Base-by-base conservation (phyloP, 768 basidiomycete species). In the Botryobasidium botryosum region DNA sequence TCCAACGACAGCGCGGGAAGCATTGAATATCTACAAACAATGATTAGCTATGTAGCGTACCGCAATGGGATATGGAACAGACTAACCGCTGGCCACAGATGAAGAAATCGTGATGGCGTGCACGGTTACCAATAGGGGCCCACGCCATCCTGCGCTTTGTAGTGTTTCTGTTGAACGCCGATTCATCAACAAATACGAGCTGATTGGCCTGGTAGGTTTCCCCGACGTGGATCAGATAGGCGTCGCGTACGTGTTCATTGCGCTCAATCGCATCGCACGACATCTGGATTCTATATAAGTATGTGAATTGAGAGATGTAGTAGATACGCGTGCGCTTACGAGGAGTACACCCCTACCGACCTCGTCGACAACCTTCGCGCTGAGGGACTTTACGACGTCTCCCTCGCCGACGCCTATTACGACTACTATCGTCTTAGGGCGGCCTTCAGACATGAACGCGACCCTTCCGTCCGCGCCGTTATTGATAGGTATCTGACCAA, bases 141-240 rank as follows among this genome's bases (percentile, higher is more conserved):
- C 50, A 51, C 20, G 33, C 49, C 17, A 40, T 29, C 15, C 32
- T 21, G 13, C 41, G 48, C 28, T 25, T 35, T 21, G 47, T 36
- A 27, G 46, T 43, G n/a, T 35, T 20, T 10, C 39, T 5, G 31
- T 50, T 38, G 20, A 21, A n/a, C 0, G 38, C 46, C 20, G 38
- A 40, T 27, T 51, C 50, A 40, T 51, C 47, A 4, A 51, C 35
- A 40, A 51, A 51, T 1, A 51, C 50, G 23, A 49, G 50, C 35
- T 49, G 47, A n/a, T 32, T 23, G 18, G 50, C 38, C 6, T 1
- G 17, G 25, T 51, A 51, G 5, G 38, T 26, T 12, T 29, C 28
- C 21, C 38, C 43, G 15, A 39, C 25, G 10, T 31, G 35, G 21
- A 35, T 36, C 13, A 28, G 32, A 41, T 29, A 51, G 7, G 39